Conservation (phyloP, 345 rosid species). For the Linum usitatissimum region DNA sequence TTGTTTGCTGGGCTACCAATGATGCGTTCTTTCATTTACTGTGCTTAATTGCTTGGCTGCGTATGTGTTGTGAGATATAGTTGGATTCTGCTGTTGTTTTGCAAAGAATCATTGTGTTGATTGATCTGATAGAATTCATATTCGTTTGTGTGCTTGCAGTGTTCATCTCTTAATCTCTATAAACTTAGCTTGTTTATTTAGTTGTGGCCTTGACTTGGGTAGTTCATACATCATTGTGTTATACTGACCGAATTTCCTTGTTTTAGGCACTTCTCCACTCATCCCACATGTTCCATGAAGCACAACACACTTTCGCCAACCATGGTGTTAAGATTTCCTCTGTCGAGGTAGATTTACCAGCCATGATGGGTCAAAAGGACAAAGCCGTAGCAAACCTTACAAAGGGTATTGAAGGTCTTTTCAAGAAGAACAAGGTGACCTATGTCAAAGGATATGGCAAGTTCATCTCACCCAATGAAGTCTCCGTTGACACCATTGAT, state of each 20-base stretch:
- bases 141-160: too few species aligned
- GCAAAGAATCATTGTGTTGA: too few species aligned
- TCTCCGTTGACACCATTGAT: conserved; percentile 75
- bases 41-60: too few species aligned
- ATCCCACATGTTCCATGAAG: conserved; percentile 97
- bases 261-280: conserved; percentile 96
- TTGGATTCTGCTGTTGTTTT: too few species aligned
- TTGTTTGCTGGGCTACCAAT: not conserved
- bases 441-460: conserved; percentile 95
- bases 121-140: too few species aligned
- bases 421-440: conserved; percentile 94
- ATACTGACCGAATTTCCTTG: conserved; percentile 5
- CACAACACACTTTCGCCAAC: conserved; percentile 64
- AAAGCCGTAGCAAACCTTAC: conserved; percentile 83
- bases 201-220: too few species aligned
- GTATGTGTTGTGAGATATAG: too few species aligned
- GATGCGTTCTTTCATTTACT: not conserved
- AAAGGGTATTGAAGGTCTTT: conserved; percentile 84
- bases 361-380: conserved; percentile 96
- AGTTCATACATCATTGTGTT: not conserved
- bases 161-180: too few species aligned
- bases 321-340: conserved; percentile 88
- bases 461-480: conserved; percentile 73
- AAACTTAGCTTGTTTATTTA: too few species aligned
- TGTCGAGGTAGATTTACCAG: conserved; percentile 88